Evolutionary conservation across 2,329 filamentous ascomycete genomes (phyloP).

Genomic region (Pseudogymnoascus verrucosus): DNA sequence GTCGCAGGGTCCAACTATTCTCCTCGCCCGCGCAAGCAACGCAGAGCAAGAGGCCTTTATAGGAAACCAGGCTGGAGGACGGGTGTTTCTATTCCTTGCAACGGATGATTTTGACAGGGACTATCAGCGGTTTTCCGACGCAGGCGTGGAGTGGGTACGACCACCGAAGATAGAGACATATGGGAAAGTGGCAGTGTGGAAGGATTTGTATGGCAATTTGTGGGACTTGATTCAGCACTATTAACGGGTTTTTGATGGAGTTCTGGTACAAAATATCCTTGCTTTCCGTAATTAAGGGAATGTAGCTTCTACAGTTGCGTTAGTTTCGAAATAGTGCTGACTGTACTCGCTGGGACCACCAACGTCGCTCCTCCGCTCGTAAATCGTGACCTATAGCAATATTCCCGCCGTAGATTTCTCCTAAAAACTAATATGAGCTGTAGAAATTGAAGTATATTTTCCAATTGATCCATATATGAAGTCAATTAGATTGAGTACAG

Average conservation of each 20-base stretch:
- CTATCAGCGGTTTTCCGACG: not conserved
- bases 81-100: conserved; percentile 12
- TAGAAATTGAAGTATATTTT: no score
- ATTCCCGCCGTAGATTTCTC: no score
- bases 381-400: no score
- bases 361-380: no score
- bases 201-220: conserved; percentile 5
- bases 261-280: no score
- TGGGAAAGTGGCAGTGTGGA: not conserved
- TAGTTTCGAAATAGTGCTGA: no score
- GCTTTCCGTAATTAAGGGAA: no score
- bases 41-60: conserved; percentile 1
- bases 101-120: conserved; percentile 3
- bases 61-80: conserved; percentile 2
- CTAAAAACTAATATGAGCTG: no score
- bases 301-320: no score
- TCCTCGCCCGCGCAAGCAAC: not conserved
- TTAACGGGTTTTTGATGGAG: not conserved
- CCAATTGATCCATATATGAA: no score
- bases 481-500: no score
- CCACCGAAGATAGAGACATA: not conserved
- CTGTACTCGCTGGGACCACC: no score
- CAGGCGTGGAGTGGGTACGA: conserved; percentile 1
- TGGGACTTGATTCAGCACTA: conserved; percentile 1
- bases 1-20: not conserved